These are phyloP conservation scores for Fimicolochytrium jonesii DNA, from an alignment of 192 early-diverging fungal genomes.

Conservation along the genomic window DNA sequence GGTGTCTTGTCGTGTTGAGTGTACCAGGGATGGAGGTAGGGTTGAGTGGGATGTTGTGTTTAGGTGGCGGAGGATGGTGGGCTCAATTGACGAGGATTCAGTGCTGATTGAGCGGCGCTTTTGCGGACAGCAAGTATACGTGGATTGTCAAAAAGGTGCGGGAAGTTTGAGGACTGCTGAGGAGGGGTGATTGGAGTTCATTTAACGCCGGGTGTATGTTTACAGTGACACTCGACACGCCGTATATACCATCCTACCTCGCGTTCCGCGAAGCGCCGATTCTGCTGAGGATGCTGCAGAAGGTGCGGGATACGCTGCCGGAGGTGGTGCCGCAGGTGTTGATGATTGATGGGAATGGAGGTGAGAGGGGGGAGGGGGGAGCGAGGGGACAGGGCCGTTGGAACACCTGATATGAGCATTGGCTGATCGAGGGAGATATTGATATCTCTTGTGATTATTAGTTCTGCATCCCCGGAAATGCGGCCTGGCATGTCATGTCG, in stretches of 20 bases:
- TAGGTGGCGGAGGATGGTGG: neutral
- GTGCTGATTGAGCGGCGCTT: no score
- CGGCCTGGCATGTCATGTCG: conserved; percentile 82
- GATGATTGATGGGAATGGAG: conserved; percentile 11
- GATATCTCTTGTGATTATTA: no score
- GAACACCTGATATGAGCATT: conserved; percentile 57
- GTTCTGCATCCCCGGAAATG: conserved; percentile 80
- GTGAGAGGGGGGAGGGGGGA: no score
- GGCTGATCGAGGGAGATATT: conserved; percentile 90
- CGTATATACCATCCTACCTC: conserved; percentile 88
- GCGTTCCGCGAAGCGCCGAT: conserved; percentile 83
- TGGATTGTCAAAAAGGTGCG: conserved; percentile 7
- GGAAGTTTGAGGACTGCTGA: no score
- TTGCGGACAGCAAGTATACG: neutral
- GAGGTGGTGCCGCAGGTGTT: conserved; percentile 66
- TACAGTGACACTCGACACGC: conserved; percentile 57
- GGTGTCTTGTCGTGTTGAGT: conserved; percentile 66
- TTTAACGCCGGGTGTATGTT: neutral
- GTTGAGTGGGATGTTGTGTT: neutral
- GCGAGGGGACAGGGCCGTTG: no score
- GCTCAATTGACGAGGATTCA: neutral
- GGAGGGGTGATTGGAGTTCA: no score
- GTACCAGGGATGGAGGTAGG: conserved; percentile 64
- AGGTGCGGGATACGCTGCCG: conserved; percentile 44
- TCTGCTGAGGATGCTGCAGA: conserved; percentile 51